Base-by-base conservation (phyloP, 176 grass and related monocot genomes). In the Typha latifolia region DNA sequence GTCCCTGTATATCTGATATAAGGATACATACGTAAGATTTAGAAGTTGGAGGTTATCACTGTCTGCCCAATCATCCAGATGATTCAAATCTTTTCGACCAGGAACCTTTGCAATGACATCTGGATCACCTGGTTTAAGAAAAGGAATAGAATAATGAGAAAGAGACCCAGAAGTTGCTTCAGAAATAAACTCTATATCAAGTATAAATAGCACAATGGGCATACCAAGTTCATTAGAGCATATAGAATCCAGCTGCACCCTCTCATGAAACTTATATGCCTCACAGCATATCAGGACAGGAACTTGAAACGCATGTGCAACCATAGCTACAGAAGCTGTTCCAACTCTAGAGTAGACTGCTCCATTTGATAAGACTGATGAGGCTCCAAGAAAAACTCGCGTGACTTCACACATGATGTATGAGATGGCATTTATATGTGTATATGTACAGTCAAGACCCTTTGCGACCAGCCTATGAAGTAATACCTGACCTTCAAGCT, bases 251-350 rank as follows among this genome's bases (percentile, higher is more conserved):
- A 95, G 78, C 74, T 95, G 90, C 53, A 87, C 83, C 51, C 90
- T 86, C 79, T 95, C 90, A 74, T 84, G 75, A 75, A 95, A 90
- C 48, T 95, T 95, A 78, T 87, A 95, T 70, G 90, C 86, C 72
- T 87, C 86, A 61, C 83, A 95, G 55, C 83, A 95, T 26, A 95
- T 68, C 59, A 95, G 72, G 74, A 95, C 90, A 63, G 86, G 83
- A 70, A 86, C 81, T 49, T 53, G 51, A 76, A 84, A 90, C 34
- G 82, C 71, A 78, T 90, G 80, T 67, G 86, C 86, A 73, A 90
- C 78, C 90, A 90, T 95, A 47, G 90, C 83, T 20, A 95, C 78
- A 59, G 62, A 82, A 51, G 86, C 78, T 55, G 86, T 84, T 51
- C 86, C 86, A 12, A 84, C 83, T 72, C 80, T 81, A 12, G 90